Percentiles rank a stretch among this genome's conserved stretches.
phyloP scores from a whole-genome alignment of 805 yeast species.

The Suhomyces tanzawaensis region DNA sequence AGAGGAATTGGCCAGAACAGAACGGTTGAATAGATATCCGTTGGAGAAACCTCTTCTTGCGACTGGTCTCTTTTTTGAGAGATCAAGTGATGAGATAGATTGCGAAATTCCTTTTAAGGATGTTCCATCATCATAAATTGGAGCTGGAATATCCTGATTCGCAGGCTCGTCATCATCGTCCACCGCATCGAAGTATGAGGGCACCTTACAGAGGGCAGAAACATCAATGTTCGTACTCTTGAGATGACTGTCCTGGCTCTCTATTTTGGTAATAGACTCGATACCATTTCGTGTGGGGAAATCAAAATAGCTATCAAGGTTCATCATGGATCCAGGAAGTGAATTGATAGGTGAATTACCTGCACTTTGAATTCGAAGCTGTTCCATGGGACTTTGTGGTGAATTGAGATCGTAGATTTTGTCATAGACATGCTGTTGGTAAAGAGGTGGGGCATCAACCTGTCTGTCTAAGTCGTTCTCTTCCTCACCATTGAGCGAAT shows the following conservation, averaged over 20 bases:
- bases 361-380: constrained; percentile 22
- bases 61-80: constrained; percentile 1
- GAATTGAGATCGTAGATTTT: constrained; percentile 34
- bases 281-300: constrained; percentile 14
- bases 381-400: constrained; percentile 38
- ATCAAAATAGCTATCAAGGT: constrained; percentile 33
- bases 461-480: constrained; percentile 21
- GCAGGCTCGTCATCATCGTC: constrained; percentile 34
- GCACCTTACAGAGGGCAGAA: constrained; percentile 33
- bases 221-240: constrained; percentile 19
- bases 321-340: constrained; percentile 13
- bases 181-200: constrained; percentile 40
- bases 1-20: not conserved
- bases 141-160: constrained; percentile 16
- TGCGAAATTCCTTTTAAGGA: not conserved
- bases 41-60: constrained; percentile 1
- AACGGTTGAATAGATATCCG: not conserved
- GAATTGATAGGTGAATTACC: constrained; percentile 11
- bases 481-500: not conserved
- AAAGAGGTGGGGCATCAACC: constrained; percentile 43
- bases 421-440: constrained; percentile 39
- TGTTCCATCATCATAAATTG: constrained; percentile 13
- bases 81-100: constrained; percentile 1
- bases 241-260: not conserved
- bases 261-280: not conserved